These are phyloP conservation scores for Syncephalastrum contaminatum DNA, from an alignment of 371 early-diverging fungal genomes.

Conservation along the genomic window DNA sequence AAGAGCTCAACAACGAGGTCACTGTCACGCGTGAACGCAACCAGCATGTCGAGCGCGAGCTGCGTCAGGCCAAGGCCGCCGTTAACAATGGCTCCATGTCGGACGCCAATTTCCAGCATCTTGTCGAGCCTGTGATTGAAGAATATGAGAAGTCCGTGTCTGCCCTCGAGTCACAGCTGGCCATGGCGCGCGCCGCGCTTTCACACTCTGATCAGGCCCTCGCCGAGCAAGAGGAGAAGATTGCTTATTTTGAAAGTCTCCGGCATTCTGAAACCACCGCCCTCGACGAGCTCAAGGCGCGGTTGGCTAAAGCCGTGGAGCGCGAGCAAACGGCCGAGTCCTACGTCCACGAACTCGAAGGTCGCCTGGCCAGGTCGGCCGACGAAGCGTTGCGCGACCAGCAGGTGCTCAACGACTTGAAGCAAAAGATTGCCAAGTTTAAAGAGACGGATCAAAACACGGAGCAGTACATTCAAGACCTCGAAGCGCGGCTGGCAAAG, in stretches of 20 bases:
- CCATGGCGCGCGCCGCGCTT: slow-evolving; percentile 53
- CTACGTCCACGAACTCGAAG: slow-evolving; percentile 46
- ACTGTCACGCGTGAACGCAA: slow-evolving; percentile 21
- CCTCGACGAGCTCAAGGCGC: slow-evolving; percentile 24
- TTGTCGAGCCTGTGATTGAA: slow-evolving; percentile 68
- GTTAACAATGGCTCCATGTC: background rate
- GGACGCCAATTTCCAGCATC: slow-evolving; percentile 48
- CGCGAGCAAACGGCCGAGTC: slow-evolving; percentile 38
- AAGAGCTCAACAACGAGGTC: slow-evolving; percentile 20
- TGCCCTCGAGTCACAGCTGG: slow-evolving; percentile 56
- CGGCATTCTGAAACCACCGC: slow-evolving; percentile 17
- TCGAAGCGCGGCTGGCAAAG: slow-evolving; percentile 32
- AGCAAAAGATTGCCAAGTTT: slow-evolving; percentile 36
- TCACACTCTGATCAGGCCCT: slow-evolving; percentile 47
- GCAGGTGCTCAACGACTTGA: slow-evolving; percentile 30
- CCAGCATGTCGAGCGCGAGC: slow-evolving; percentile 17
- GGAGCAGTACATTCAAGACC: slow-evolving; percentile 46
- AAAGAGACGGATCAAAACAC: slow-evolving; percentile 44
- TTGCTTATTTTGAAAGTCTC: slow-evolving; percentile 26
- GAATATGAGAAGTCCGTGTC: slow-evolving; percentile 66
- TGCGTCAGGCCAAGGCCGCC: slow-evolving; percentile 8
- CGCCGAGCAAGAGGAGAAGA: slow-evolving; percentile 47
- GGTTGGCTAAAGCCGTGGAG: slow-evolving; percentile 20
- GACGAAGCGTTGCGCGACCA: slow-evolving; percentile 32
- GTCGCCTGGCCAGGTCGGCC: slow-evolving; percentile 30